Conservation (phyloP, 2,329 filamentous ascomycete species). For the Ustulina deusta region DNA sequence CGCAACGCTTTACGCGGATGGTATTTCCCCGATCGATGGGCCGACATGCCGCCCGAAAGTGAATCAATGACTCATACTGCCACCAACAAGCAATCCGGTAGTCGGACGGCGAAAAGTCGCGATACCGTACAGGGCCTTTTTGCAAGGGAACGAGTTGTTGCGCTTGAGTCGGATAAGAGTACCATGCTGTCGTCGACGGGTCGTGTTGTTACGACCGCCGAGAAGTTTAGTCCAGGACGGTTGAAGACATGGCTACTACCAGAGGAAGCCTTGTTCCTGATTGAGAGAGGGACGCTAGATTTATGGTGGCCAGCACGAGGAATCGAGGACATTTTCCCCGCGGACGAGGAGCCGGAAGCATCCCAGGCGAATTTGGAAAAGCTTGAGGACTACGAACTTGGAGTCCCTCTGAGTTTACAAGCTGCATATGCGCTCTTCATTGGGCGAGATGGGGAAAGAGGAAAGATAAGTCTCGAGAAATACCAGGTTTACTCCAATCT, state of each 20-base stretch:
- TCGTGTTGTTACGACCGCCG: conserved; percentile 66
- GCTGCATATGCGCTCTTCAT: conserved; percentile 89
- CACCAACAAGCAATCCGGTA: conserved; percentile 32
- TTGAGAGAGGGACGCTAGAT: conserved; percentile 89
- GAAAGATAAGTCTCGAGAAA: conserved; percentile 76
- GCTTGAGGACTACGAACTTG: conserved; percentile 65
- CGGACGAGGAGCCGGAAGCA: conserved; percentile 45
- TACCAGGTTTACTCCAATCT: conserved; percentile 91
- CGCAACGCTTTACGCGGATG: conserved; percentile 76
- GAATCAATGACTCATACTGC: conserved; percentile 38
- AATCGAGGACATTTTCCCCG: conserved; percentile 59
- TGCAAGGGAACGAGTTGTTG: conserved; percentile 67
- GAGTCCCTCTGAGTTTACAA: conserved; percentile 89
- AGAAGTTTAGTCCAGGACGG: conserved; percentile 65
- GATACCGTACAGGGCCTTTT: conserved; percentile 51
- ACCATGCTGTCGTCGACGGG: conserved; percentile 83
- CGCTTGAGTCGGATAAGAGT: conserved; percentile 77
- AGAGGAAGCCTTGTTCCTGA: conserved; percentile 89
- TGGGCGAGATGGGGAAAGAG: conserved; percentile 72
- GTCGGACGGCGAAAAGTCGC: conserved; percentile 43
- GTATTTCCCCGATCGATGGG: conserved; percentile 76
- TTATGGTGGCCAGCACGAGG: conserved; percentile 79
- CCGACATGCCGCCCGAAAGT: conserved; percentile 41
- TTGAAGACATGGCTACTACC: conserved; percentile 85
- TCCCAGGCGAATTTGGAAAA: conserved; percentile 41